phyloP scores from a whole-genome alignment of 768 basidiomycete genomes.

The Lactarius deliciosus region DNA sequence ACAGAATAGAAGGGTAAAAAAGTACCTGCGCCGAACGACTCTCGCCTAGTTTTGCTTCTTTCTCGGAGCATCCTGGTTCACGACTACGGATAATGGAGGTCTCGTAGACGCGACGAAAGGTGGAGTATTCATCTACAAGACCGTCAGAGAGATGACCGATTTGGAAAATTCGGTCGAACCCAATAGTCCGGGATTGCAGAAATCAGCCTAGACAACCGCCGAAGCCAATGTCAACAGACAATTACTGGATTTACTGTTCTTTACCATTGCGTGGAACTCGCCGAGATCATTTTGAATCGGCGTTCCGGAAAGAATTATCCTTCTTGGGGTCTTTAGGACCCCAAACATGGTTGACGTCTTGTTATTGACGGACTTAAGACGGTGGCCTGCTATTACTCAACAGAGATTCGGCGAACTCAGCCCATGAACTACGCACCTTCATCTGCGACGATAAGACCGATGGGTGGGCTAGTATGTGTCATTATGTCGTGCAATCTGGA shows the following conservation, averaged over 20 bases:
- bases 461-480: conserved; percentile 62
- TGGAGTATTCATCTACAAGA: conserved; percentile 64
- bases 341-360: conserved; percentile 90
- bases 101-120: conserved; percentile 83
- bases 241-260: conserved; percentile 26
- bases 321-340: conserved; percentile 65
- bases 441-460: conserved; percentile 93
- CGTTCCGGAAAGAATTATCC: conserved; percentile 92
- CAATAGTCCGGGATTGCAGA: conserved; percentile 90
- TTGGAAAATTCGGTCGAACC: conserved; percentile 43
- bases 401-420: background rate
- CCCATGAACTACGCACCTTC: conserved; percentile 59
- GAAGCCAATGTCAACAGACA: background rate
- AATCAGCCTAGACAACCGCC: conserved; percentile 63
- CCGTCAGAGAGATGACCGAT: conserved; percentile 10
- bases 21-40: conserved; percentile 73
- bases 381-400: conserved; percentile 58
- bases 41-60: conserved; percentile 76
- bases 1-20: background rate
- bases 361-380: conserved; percentile 87
- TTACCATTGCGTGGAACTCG: conserved; percentile 96
- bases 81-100: conserved; percentile 84
- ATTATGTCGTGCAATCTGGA: background rate
- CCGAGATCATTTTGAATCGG: conserved; percentile 96
- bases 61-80: conserved; percentile 65